Percentiles rank a stretch among this genome's conserved stretches.
These are phyloP conservation scores for Cystobasidium slooffiae DNA, from an alignment of 1,284 basidiomycete genomes.

Conservation along the genomic window DNA sequence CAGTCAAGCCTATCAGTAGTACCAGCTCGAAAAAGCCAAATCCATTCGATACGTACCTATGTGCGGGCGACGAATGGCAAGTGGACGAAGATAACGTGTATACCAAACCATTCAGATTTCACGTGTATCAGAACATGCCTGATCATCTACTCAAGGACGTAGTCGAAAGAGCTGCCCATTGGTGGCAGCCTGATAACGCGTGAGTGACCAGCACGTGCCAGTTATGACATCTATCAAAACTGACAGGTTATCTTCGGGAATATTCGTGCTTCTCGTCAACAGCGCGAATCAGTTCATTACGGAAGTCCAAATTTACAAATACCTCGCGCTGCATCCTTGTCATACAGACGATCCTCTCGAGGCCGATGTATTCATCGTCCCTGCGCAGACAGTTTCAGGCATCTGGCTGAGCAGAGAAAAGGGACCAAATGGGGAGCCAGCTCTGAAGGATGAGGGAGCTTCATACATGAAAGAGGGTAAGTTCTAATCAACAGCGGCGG, in stretches of 20 bases:
- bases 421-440: constrained; percentile 33
- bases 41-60: constrained; percentile 34
- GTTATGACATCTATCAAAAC: not conserved
- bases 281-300: constrained; percentile 41
- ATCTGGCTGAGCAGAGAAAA: constrained; percentile 35
- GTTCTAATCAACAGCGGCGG: not conserved
- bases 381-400: constrained; percentile 31
- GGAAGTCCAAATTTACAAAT: constrained; percentile 30
- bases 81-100: constrained; percentile 30
- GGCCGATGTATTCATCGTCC: constrained; percentile 40
- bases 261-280: not conserved
- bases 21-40: constrained; percentile 9
- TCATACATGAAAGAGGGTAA: constrained; percentile 33
- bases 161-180: constrained; percentile 24
- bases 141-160: constrained; percentile 38
- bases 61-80: constrained; percentile 27
- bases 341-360: constrained; percentile 32
- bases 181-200: constrained; percentile 40
- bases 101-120: constrained; percentile 36
- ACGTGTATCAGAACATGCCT: constrained; percentile 41
- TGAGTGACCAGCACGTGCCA: constrained; percentile 7
- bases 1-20: not conserved
- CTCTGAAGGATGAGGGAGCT: constrained; percentile 23
- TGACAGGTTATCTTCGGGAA: not conserved
- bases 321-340: constrained; percentile 36